Base-by-base conservation (phyloP, 2,329 filamentous ascomycete species). In the Polytolypa hystricis region DNA sequence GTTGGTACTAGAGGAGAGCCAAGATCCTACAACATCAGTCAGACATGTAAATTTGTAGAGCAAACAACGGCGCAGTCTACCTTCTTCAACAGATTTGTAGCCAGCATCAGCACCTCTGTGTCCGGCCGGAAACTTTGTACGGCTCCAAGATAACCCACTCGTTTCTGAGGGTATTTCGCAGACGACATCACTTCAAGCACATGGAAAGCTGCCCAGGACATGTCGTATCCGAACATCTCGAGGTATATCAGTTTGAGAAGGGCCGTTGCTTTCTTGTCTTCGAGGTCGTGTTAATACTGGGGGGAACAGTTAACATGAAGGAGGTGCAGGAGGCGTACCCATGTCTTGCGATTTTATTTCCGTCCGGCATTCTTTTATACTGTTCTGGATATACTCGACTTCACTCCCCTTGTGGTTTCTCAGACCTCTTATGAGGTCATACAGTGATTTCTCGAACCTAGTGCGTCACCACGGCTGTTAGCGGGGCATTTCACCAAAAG, bases 161-260 rank as follows among this genome's bases (percentile, higher is more conserved):
- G 75, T 64, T 98, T 98, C 62, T 95, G 89, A 48, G 86, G 74
- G 59, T 93, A 93, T 58, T 95, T 96, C 32, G 81, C 71, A 26
- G 85, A 93, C 25, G 87, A 93, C 91, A 98, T 98, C 64, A 98
- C 91, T 65, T 98, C 91, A 32, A 98, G 79, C 35, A 96, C 89
- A 58, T 98, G 84, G 64, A 98, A 98, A 9, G 87, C 87, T 3
- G 91, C 91, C 91, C 91, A 98, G 3, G 89, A 95, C 91, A 98
- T 98, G 62, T 96, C 91, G 58, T 96, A 84, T 10, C 91, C 91
- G 49, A 96, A 87, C 91, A 98, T 98, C 60, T 98, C 91, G 47
- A 98, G 76, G 59, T 98, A 98, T 36, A 95, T 81, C 50, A 98
- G 74, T 68, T 98, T 98, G 54, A 98, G 69, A 37, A 98, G 72